Base-by-base conservation (phyloP, 2,329 filamentous ascomycete genomes). In the Talaromyces pinophilus region DNA sequence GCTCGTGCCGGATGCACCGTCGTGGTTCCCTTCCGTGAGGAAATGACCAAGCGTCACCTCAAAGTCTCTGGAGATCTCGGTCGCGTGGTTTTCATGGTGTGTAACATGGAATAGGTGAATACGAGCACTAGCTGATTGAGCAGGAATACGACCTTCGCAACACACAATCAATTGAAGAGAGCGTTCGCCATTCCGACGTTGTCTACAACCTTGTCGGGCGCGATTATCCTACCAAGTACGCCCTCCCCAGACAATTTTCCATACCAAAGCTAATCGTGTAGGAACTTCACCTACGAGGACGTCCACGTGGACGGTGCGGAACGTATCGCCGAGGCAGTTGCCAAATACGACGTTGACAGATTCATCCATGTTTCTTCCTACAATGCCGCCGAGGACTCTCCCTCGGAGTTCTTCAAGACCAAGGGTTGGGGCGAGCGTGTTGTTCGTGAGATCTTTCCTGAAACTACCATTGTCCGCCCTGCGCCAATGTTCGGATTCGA, bases 341-440 rank as follows among this genome's bases (percentile, higher is more conserved):
- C 94, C 74, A 99, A 99, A 82, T 99, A 99, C 81, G 94, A 99
- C 75, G 88, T 97, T 71, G 95, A 99, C 81, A 90, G 95, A 70
- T 99, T 92, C 80, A 93, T 99, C 70, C 95, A 99, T 74, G 89
- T 99, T 72, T 99, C 95, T 10, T 97, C 93, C 38, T 93, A 96
- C 85, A 98, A 94, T 76, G 94, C 92, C 66, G 84, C 90, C 78
- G 85, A 87, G 52, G 85, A 91, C 71, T 98, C 94, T 19, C 80
- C 89, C 2, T 94, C 92, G 11, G 92, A 95, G 75, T 99, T 94
- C 86, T 97, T 91, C 81, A 85, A 90, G 68, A 96, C 93, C 72
- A 99, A 99, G 87, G 93, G 85, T 67, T 87, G 85, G 75, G 91
- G 91, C 71, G 95, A 99, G 82, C 84, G 90, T 76, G 87, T 96